Percentiles rank a stretch among this genome's conserved stretches.
phyloP scores from a whole-genome alignment of 2,329 filamentous ascomycete species.

The Beauveria brongniartii region DNA sequence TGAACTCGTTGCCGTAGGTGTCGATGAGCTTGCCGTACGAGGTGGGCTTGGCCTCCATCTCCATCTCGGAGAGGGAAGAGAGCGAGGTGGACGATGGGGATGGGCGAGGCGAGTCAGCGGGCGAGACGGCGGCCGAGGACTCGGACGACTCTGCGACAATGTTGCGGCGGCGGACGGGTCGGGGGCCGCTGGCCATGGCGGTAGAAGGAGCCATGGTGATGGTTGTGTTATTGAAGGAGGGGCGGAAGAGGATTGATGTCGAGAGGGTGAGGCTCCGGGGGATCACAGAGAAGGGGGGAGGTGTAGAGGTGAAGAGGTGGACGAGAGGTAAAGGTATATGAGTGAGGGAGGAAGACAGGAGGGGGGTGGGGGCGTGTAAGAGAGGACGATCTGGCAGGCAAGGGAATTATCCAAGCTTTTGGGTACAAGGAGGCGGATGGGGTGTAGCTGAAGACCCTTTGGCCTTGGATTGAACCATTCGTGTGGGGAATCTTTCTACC shows the following conservation, averaged over 20 bases:
- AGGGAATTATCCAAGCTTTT: not conserved
- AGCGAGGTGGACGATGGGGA: conserved; percentile 83
- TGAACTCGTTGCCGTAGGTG: conserved; percentile 91
- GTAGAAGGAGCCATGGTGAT: conserved; percentile 38
- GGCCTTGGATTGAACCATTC: not conserved
- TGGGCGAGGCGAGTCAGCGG: conserved; percentile 49
- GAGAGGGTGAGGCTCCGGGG: not conserved
- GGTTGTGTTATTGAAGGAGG: not conserved
- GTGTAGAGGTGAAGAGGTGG: not conserved
- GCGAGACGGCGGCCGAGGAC: conserved; percentile 49
- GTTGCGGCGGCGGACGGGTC: conserved; percentile 38
- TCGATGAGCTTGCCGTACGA: conserved; percentile 66
- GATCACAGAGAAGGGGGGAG: not conserved
- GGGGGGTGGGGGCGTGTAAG: conserved; percentile 11
- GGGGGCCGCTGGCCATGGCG: conserved; percentile 34
- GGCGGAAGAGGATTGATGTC: conserved; percentile 3
- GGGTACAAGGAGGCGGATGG: not conserved
- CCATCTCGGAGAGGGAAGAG: conserved; percentile 72
- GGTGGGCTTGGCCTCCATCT: conserved; percentile 32
- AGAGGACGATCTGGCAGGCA: conserved; percentile 4
- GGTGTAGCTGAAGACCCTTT: not conserved
- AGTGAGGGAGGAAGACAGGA: conserved; percentile 5
- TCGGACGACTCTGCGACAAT: conserved; percentile 40
- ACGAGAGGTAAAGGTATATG: not conserved
- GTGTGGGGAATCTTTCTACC: conserved; percentile 1